Evolutionary conservation across 441 rosid genomes (phyloP), one percentile per base, ranked within the genome.

Genomic region (Corymbia citriodora): DNA sequence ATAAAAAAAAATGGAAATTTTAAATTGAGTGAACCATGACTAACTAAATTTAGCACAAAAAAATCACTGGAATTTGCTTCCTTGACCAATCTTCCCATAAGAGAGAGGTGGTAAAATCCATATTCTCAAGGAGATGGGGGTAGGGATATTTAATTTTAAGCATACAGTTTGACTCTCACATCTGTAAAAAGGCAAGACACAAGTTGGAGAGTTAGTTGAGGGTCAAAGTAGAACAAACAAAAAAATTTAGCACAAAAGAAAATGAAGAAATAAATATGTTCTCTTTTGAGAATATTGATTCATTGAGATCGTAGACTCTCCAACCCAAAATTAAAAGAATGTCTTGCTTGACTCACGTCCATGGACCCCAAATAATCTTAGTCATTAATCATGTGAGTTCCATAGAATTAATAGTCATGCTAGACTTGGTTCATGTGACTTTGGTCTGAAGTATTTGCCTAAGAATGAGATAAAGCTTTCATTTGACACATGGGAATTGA

Each of bases 361-460:
- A 57, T 4, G 63, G 63, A 57, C 18, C 63, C 29, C 23, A 57
- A 57, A 57, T 57, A 57, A 9, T 23, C 63, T 23, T 7, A 23
- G 10, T 18, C 0, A 0, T 25, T 23, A 59, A 59, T 23, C 65
- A 25, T 25, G 65, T 59, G 65, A 59, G 23, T 59, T 59, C 14
- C 1, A 40, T 40, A 40, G 45, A 6, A 57, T 57, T 29, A 57
- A 57, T 0, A 23, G 3, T 57, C 63, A 23, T 16, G 63, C 9
- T 57, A 4, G 13, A 57, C 63, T 57, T 29, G 25, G 29, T 63
- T 27, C 17, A 29, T 63, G 31, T 13, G 70, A 63, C 18, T 63
- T 0, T 29, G 8, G 8, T 29, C 13, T 8, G 1, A 27, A 63
- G 16, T 63, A 57, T 29, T 63, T 63, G 33, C n/a, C 9, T 2